A percentile compares a stretch with the other conserved stretches of the same genome.
Evolutionary conservation across 192 early-diverging fungal species (phyloP).

Genomic region (Coemansia sp.): DNA sequence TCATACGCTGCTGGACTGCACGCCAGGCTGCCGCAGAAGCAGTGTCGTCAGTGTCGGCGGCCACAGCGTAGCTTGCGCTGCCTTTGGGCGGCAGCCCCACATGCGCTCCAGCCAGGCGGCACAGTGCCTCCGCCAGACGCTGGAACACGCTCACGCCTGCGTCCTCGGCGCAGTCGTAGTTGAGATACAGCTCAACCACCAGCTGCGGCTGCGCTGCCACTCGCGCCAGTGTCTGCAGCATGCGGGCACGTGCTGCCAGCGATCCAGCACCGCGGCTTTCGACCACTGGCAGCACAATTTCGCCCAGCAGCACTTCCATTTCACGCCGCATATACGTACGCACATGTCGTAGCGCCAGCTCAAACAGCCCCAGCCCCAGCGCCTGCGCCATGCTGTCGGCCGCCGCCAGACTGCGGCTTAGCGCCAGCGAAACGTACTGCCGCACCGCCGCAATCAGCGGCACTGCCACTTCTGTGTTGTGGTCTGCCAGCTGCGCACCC

Average conservation of each 20-base stretch:
- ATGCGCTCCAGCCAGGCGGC: conserved; percentile 32
- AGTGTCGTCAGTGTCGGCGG: conserved; percentile 13
- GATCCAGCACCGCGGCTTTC: conserved; percentile 69
- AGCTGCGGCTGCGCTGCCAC: conserved; percentile 73
- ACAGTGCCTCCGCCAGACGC: conserved; percentile 64
- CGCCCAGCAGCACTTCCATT: conserved; percentile 84
- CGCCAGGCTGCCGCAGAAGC: conserved; percentile 38
- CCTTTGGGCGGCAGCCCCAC: conserved; percentile 21
- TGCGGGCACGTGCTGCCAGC: conserved; percentile 65
- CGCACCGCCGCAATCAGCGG: conserved; percentile 82
- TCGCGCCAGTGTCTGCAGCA: conserved; percentile 69
- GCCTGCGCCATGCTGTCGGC: conserved; percentile 76
- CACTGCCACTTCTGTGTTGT: conserved; percentile 35
- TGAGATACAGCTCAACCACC: conserved; percentile 89
- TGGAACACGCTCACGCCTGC: conserved; percentile 89
- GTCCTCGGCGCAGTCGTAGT: conserved; percentile 89
- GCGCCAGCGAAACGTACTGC: conserved; percentile 79
- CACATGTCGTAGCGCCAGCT: conserved; percentile 68
- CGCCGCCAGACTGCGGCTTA: conserved; percentile 80
- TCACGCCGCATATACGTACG: conserved; percentile 79
- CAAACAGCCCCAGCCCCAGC: conserved; percentile 80
- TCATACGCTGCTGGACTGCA: conserved; percentile 45
- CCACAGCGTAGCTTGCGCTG: conserved; percentile 38
- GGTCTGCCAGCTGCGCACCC: conserved; percentile 5
- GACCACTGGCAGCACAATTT: conserved; percentile 85